These are phyloP conservation scores for Martiniozyma abietophila DNA, from an alignment of 805 yeast genomes.

Conservation along the genomic window DNA sequence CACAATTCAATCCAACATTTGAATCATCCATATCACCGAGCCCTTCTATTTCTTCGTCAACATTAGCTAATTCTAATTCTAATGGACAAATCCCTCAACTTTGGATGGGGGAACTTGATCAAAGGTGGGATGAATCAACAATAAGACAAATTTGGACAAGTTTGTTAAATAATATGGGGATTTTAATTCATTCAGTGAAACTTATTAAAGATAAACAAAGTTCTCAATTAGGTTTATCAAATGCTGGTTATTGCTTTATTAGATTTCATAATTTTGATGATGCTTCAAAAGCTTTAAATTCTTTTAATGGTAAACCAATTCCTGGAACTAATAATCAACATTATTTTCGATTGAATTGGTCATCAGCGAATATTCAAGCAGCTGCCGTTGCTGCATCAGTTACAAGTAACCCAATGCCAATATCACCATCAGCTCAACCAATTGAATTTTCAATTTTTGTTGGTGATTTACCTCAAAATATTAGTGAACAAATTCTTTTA, in stretches of 20 bases:
- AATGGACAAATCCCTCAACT: slow-evolving; percentile 32
- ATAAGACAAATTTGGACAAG: slow-evolving; percentile 61
- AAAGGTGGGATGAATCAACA: slow-evolving; percentile 67
- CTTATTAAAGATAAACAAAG: slow-evolving; percentile 57
- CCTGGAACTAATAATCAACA: slow-evolving; percentile 52
- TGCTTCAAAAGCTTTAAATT: slow-evolving; percentile 56
- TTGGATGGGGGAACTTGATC: slow-evolving; percentile 92
- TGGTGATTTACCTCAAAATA: slow-evolving; percentile 72
- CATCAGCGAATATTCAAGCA: slow-evolving; percentile 33
- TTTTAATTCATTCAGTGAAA: slow-evolving; percentile 42
- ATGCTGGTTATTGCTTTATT: slow-evolving; percentile 76
- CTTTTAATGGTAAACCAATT: slow-evolving; percentile 55
- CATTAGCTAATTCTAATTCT: slow-evolving; percentile 3
- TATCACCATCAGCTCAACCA: slow-evolving; percentile 8
- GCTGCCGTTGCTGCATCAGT: slow-evolving; percentile 15
- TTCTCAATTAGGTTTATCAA: slow-evolving; percentile 27
- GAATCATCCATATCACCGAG: not conserved
- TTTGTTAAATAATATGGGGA: slow-evolving; percentile 46
- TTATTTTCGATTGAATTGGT: slow-evolving; percentile 70
- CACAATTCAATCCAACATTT: no score
- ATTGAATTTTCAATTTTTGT: slow-evolving; percentile 66
- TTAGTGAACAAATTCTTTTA: slow-evolving; percentile 55
- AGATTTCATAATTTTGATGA: slow-evolving; percentile 54
- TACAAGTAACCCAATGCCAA: slow-evolving; percentile 8
- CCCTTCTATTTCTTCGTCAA: slow-evolving; percentile 6